A percentile compares a stretch with the other conserved stretches of the same genome.
Conservation (phyloP, 345 rosid species). For the thale cress (Arabidopsis thaliana) region DNA sequence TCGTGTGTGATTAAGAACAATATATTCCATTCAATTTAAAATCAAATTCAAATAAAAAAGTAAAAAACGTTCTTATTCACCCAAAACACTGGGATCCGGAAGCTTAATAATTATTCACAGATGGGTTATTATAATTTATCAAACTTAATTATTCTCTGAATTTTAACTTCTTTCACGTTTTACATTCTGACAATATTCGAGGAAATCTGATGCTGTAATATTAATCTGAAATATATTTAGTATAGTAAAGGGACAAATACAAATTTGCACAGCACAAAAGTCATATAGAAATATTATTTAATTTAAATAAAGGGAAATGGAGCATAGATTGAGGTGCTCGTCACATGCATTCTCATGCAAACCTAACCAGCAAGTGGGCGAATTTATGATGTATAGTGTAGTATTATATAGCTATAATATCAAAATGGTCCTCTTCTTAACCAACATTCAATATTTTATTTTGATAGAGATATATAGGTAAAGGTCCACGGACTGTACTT, state of each 20-base stretch:
- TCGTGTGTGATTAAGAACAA: not conserved
- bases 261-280: slow-evolving; percentile 46
- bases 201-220: slow-evolving; percentile 27
- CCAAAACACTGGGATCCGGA: slow-evolving; percentile 40
- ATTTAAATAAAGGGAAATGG: slow-evolving; percentile 9
- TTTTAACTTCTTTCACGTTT: slow-evolving; percentile 38
- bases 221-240: slow-evolving; percentile 3
- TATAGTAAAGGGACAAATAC: slow-evolving; percentile 35
- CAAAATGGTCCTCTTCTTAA: slow-evolving; percentile 12
- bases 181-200: slow-evolving; percentile 46
- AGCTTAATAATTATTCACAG: slow-evolving; percentile 24
- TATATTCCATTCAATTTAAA: not conserved
- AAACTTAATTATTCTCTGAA: slow-evolving; percentile 19
- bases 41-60: not conserved
- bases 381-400: slow-evolving; percentile 14
- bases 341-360: slow-evolving; percentile 48
- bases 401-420: not conserved
- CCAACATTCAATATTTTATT: slow-evolving; percentile 24
- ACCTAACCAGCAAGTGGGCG: slow-evolving; percentile 44
- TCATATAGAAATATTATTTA: slow-evolving; percentile 1
- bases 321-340: slow-evolving; percentile 47
- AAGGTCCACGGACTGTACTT: slow-evolving; percentile 45
- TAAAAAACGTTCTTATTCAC: slow-evolving; percentile 11
- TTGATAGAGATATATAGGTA: slow-evolving; percentile 7
- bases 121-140: slow-evolving; percentile 23